Evolutionary conservation across 2,329 filamentous ascomycete genomes (phyloP), one percentile per base, ranked within the genome.

Genomic region (Stachybotrys elegans): DNA sequence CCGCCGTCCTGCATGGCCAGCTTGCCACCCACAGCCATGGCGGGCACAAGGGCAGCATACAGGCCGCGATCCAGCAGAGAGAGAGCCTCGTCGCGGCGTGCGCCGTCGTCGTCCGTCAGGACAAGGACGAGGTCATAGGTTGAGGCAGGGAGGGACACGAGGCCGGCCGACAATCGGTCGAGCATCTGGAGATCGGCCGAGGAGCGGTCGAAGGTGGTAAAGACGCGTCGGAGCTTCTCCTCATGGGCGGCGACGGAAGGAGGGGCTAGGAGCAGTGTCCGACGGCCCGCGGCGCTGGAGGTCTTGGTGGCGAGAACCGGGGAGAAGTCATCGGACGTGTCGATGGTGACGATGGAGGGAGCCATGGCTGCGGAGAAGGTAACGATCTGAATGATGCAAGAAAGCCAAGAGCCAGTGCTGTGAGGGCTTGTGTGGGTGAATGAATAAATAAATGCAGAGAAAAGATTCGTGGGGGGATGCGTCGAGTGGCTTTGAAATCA

Each of bases 121-220:
- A 98, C 77, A 39, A 96, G 78, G 35, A 97, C 79, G 35, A 86
- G 69, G 62, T 94, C 88, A 72, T 98, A 98, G 43, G 87, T 86
- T 40, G 79, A 71, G 43, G 78, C 55, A 2, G 91, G 86, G 0
- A 98, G 81, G 7, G 82, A 73, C 45, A 93, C 88, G 29, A 95
- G 75, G 49, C 89, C 89, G 27, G 87, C 79, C 2, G 87, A 82
- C 32, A 98, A 79, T 42, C 93, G 88, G 70, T 98, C 93, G 49
- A 98, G 86, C 93, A 98, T 98, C 67, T 97, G 93, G 43, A 98
- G 76, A 61, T 98, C 93, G 49, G 90, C 92, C 37, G 78, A 73
- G 51, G 76, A 71, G 60, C 89, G 84, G 64, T 93, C 83, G 70
- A 88, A 83, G 45, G 81, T 72, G 47, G 81, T 74, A 57, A 95